Evolutionary conservation across 73 alveolate genomes (phyloP), one percentile per base, ranked within the genome.

Genomic region (Breviolum minutum): DNA sequence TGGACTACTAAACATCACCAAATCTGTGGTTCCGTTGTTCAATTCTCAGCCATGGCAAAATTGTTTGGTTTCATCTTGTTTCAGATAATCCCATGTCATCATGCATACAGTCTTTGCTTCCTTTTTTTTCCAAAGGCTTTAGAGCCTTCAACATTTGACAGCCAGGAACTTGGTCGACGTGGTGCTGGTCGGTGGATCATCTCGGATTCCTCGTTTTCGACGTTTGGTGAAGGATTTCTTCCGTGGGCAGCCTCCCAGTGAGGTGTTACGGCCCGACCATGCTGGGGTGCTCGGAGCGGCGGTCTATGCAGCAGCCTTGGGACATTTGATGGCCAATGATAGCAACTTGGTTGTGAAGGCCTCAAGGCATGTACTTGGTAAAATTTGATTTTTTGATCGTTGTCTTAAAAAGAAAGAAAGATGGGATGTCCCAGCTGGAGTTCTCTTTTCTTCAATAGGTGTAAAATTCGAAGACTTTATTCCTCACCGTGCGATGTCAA

Each of bases 221-320:
- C 97, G 97, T 60, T 19, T 90, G 88, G 88, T 90, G 77, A 90
- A 90, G 64, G 97, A 90, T 73, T 90, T 90, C 97, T 90, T 90
- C 88, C 97, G 97, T 0, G 97, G 97, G 74, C 97, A 90, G 68
- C 97, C 81, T 63, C 97, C 97, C 77, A 54, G 77, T 26, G 97
- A 90, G 77, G 87, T 90, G 62, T 76, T 90, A 20, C 97, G 97
- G 6, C 97, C 97, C 48, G 97, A 90, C 97, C 97, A 90, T 40
- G 97, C 97, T 10, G 97, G 77, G 20, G 97, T 90, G 97, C 97
- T 90, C 76, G 97, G 97, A 7, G 97, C 97, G 22, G 97, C 97
- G 11, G 97, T 90, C 97, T 90, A 90, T 81, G 97, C 97, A 29
- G 97, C 97, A 5, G 73, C 88, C 61, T 40, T 90, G 79, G 87